Conservation (phyloP, 106 monocot genomes). For the Acorus calamus region DNA sequence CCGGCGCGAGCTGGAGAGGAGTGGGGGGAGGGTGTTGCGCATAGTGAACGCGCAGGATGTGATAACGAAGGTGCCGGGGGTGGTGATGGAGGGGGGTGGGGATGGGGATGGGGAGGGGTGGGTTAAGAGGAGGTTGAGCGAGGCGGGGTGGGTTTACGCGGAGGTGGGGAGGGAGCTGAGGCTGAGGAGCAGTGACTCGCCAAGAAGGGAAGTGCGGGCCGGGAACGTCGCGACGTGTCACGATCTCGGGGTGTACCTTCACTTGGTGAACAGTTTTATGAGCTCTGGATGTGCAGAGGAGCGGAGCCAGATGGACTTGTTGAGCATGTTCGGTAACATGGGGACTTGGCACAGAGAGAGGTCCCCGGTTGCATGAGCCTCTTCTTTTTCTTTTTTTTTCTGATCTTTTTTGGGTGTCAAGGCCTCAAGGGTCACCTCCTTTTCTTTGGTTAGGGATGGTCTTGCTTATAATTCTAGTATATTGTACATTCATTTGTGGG, state of each 20-base stretch:
- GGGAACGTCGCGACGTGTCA: slow-evolving; percentile 43
- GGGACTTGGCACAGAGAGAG: too few species aligned
- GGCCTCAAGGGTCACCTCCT: too few species aligned
- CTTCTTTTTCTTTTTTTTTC: too few species aligned
- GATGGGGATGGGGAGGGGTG: neutral
- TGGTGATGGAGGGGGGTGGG: slow-evolving; percentile 14
- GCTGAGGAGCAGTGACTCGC: neutral
- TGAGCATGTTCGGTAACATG: too few species aligned
- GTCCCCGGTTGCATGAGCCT: too few species aligned
- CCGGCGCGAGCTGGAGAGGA: slow-evolving; percentile 30
- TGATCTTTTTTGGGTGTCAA: too few species aligned
- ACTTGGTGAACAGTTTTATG: slow-evolving; percentile 20
- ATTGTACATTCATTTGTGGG: too few species aligned
- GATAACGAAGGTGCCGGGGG: slow-evolving; percentile 62
- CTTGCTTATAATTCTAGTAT: too few species aligned
- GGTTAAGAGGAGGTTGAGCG: slow-evolving; percentile 14
- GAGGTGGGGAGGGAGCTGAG: slow-evolving; percentile 57
- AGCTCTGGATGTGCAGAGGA: too few species aligned
- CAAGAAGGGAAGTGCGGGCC: neutral
- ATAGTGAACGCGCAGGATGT: slow-evolving; percentile 56
- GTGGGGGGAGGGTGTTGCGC: slow-evolving; percentile 50
- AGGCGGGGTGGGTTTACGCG: slow-evolving; percentile 50
- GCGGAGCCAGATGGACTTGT: too few species aligned
- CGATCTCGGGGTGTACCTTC: slow-evolving; percentile 49
- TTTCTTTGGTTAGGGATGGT: too few species aligned